These are phyloP conservation scores for Calvatia gigantea DNA, from an alignment of 768 basidiomycete species.

Conservation along the genomic window DNA sequence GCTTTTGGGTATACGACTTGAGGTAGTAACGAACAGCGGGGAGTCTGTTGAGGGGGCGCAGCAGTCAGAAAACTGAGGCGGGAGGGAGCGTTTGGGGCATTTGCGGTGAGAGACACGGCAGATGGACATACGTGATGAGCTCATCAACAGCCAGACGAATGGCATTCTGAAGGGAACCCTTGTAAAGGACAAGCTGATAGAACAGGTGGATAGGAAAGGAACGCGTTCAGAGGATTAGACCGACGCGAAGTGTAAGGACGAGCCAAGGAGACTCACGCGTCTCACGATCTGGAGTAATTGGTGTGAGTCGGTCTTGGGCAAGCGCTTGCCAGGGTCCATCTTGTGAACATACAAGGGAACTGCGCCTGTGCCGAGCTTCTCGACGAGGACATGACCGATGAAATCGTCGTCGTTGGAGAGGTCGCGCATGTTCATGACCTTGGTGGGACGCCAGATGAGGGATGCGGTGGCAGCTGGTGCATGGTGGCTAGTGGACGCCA, in stretches of 20 bases:
- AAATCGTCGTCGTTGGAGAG: constrained; percentile 90
- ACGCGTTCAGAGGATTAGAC: constrained; percentile 5
- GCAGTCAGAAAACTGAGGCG: constrained; percentile 14
- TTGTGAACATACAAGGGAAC: constrained; percentile 87
- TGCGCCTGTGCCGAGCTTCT: constrained; percentile 78
- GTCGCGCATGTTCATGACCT: constrained; percentile 90
- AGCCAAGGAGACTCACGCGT: constrained; percentile 52
- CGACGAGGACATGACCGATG: constrained; percentile 83
- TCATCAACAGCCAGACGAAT: constrained; percentile 75
- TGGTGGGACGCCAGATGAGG: constrained; percentile 74
- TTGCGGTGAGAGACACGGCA: constrained; percentile 20
- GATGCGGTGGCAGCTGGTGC: constrained; percentile 19
- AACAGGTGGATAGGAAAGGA: constrained; percentile 13
- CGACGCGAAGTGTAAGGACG: constrained; percentile 10
- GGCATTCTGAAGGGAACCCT: constrained; percentile 50
- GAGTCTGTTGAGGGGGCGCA: constrained; percentile 43
- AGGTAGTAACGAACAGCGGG: constrained; percentile 75
- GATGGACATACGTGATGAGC: constrained; percentile 61
- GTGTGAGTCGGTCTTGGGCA: constrained; percentile 70
- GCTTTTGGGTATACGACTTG: constrained; percentile 71
- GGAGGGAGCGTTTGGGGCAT: constrained; percentile 19
- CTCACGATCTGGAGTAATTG: constrained; percentile 69
- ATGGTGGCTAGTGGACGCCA: constrained; percentile 10
- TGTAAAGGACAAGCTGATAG: constrained; percentile 56
- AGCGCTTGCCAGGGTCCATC: constrained; percentile 75